phyloP scores from a whole-genome alignment of 164 flowering plant species.

The Pachysandra terminalis region DNA sequence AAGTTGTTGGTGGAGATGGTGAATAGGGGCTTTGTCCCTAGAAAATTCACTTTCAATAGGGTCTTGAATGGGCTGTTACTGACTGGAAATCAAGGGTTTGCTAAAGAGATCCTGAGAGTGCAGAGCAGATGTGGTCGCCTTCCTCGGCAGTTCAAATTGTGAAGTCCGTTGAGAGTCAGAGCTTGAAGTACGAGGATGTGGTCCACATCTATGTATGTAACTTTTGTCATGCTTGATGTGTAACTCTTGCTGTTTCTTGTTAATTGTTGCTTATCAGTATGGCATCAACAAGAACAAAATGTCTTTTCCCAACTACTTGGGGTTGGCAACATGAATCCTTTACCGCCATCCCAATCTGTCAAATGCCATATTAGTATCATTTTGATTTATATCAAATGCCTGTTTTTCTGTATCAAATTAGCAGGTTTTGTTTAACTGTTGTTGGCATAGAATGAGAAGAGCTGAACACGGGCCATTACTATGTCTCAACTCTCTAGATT shows the following conservation, averaged over 20 bases:
- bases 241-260: background rate
- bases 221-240: background rate
- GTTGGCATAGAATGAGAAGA: background rate
- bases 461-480: background rate
- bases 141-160: slow-evolving; percentile 61
- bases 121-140: slow-evolving; percentile 58
- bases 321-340: too few species aligned
- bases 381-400: too few species aligned
- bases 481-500: background rate
- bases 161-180: slow-evolving; percentile 8
- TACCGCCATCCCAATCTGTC: too few species aligned
- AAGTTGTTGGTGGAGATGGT: slow-evolving; percentile 85
- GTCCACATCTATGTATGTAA: too few species aligned
- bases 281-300: too few species aligned
- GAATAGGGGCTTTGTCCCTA: slow-evolving; percentile 77
- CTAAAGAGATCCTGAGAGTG: slow-evolving; percentile 67
- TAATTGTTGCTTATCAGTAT: background rate
- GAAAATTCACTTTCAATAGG: slow-evolving; percentile 61
- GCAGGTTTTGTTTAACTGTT: slow-evolving; percentile 4
- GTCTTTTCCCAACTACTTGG: too few species aligned
- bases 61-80: slow-evolving; percentile 79
- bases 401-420: too few species aligned
- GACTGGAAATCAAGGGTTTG: slow-evolving; percentile 83
- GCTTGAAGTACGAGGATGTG: too few species aligned
- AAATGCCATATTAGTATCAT: background rate